phyloP scores from a whole-genome alignment of 2,329 filamentous ascomycete genomes.

The Fusarium pseudocircinatum region DNA sequence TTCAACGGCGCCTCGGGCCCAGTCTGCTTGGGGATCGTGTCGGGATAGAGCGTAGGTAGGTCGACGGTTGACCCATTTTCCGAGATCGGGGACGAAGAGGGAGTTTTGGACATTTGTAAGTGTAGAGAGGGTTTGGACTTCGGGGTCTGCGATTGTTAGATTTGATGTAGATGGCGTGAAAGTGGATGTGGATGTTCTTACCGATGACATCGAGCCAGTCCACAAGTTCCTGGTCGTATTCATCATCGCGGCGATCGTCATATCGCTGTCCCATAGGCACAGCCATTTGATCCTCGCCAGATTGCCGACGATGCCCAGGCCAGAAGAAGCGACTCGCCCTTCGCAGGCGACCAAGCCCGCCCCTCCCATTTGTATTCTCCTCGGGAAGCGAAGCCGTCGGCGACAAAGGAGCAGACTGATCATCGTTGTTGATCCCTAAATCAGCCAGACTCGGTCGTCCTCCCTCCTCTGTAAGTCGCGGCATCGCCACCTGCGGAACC shows the following conservation, averaged over 20 bases:
- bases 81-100: slow-evolving; percentile 85
- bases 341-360: slow-evolving; percentile 14
- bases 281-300: not conserved
- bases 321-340: slow-evolving; percentile 43
- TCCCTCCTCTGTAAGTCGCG: slow-evolving; percentile 54
- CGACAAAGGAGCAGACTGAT: slow-evolving; percentile 34
- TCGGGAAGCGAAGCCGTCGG: slow-evolving; percentile 44
- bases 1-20: slow-evolving; percentile 35
- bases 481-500: slow-evolving; percentile 48
- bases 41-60: slow-evolving; percentile 80
- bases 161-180: not conserved
- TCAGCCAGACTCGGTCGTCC: slow-evolving; percentile 49
- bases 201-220: slow-evolving; percentile 54
- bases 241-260: slow-evolving; percentile 37
- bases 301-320: slow-evolving; percentile 36
- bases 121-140: slow-evolving; percentile 83
- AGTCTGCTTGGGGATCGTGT: slow-evolving; percentile 43
- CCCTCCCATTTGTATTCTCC: slow-evolving; percentile 12
- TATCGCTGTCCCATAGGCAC: slow-evolving; percentile 15
- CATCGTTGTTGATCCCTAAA: slow-evolving; percentile 37
- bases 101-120: slow-evolving; percentile 92
- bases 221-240: slow-evolving; percentile 52
- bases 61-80: slow-evolving; percentile 76
- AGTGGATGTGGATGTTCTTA: slow-evolving; percentile 23
- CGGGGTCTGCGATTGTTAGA: slow-evolving; percentile 68